These are phyloP conservation scores for Jaapia argillacea DNA, from an alignment of 768 basidiomycete genomes.

Conservation along the genomic window DNA sequence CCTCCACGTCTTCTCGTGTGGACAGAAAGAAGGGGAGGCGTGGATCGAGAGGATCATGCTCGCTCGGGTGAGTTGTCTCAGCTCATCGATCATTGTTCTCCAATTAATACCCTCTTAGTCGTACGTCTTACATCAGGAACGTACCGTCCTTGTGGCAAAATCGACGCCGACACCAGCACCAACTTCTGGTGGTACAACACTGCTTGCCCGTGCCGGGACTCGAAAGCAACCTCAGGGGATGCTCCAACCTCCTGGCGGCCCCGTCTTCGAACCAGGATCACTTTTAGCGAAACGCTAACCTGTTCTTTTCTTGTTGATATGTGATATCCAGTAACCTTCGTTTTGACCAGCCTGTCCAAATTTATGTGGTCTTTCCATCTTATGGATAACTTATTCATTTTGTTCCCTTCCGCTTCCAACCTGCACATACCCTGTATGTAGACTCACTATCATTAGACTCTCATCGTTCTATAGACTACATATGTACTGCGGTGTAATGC, in stretches of 20 bases:
- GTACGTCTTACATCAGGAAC: constrained; percentile 75
- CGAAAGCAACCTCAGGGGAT: constrained; percentile 22
- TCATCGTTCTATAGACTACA: too few species aligned
- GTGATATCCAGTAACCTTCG: background rate
- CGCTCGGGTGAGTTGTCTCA: constrained; percentile 56
- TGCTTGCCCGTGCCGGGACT: constrained; percentile 26
- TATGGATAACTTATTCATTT: background rate
- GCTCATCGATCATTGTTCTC: background rate
- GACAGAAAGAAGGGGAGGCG: constrained; percentile 56
- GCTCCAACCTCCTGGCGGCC: constrained; percentile 20
- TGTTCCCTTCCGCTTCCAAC: too few species aligned
- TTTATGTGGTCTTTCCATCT: background rate
- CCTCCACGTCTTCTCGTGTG: constrained; percentile 76
- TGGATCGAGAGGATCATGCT: constrained; percentile 80
- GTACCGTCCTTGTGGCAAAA: constrained; percentile 51
- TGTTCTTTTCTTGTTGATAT: background rate
- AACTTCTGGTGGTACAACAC: constrained; percentile 14
- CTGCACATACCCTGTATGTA: too few species aligned
- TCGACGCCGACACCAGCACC: constrained; percentile 16
- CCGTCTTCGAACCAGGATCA: constrained; percentile 69
- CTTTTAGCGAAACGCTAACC: constrained; percentile 46
- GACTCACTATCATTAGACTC: too few species aligned
- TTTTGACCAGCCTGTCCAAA: background rate
- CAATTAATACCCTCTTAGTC: constrained; percentile 35
- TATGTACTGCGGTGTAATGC: too few species aligned